Conservation (phyloP, 2,329 filamentous ascomycete species). For the Fusarium torreyae region DNA sequence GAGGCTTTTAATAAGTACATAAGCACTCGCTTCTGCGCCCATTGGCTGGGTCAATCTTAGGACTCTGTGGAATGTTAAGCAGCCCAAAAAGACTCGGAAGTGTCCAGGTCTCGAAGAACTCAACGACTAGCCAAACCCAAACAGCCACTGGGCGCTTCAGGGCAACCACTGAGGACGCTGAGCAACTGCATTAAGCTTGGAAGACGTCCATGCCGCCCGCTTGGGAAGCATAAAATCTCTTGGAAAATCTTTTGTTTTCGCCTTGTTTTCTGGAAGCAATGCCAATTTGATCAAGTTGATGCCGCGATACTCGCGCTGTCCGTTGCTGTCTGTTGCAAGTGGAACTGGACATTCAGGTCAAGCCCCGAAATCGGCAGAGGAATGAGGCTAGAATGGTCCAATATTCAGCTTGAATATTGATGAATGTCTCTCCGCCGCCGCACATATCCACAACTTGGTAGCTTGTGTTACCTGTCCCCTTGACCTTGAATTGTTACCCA, state of each 20-base stretch:
- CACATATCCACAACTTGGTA: background rate
- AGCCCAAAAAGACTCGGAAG: constrained; percentile 6
- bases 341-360: constrained; percentile 17
- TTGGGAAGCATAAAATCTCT: constrained; percentile 12
- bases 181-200: constrained; percentile 13
- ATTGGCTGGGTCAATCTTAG: background rate
- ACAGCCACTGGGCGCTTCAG: constrained; percentile 20
- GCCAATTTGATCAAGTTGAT: background rate
- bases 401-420: background rate
- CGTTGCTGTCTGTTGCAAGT: constrained; percentile 12
- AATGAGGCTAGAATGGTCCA: constrained; percentile 13
- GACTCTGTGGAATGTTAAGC: constrained; percentile 27
- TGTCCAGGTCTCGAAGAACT: constrained; percentile 1
- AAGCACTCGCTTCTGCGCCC: constrained; percentile 26
- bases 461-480: background rate
- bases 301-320: background rate
- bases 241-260: background rate
- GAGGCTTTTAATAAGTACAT: constrained; percentile 1
- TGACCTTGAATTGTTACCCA: background rate
- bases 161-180: constrained; percentile 20
- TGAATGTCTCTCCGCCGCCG: background rate
- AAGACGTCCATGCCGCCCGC: constrained; percentile 4
- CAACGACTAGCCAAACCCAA: constrained; percentile 31
- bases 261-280: constrained; percentile 24
- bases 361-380: constrained; percentile 26